Percentiles rank a stretch among this genome's conserved stretches.
Evolutionary conservation across 371 early-diverging fungal genomes (phyloP).

Genomic region (Mortierella sp.): DNA sequence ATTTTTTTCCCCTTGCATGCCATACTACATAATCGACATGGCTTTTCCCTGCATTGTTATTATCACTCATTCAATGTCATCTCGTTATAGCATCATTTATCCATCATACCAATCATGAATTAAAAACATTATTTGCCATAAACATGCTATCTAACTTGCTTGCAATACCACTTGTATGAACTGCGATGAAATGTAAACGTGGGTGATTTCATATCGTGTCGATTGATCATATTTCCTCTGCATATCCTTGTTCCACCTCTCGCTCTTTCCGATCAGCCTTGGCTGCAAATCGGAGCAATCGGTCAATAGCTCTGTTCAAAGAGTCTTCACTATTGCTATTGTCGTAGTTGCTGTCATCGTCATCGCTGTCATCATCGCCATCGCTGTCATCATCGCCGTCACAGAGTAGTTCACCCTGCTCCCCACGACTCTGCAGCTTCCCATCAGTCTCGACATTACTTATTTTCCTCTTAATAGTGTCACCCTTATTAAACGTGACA

Average conservation of each 20-base stretch:
- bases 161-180: background rate
- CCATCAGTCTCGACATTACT: background rate
- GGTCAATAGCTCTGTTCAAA: background rate
- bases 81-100: slow-evolving; percentile 2
- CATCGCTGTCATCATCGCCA: background rate
- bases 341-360: background rate
- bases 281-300: slow-evolving; percentile 2
- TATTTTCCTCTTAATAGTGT: background rate
- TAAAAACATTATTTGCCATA: slow-evolving; percentile 1
- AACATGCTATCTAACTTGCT: background rate
- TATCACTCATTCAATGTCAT: background rate
- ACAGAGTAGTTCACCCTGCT: too few species aligned
- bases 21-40: background rate
- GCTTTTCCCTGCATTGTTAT: slow-evolving; percentile 1
- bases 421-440: background rate
- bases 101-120: slow-evolving; percentile 7
- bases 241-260: background rate
- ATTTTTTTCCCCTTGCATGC: background rate
- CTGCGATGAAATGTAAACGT: too few species aligned
- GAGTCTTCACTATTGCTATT: background rate
- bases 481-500: too few species aligned
- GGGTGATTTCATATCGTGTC: too few species aligned
- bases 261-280: background rate
- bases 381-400: background rate
- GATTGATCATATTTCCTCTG: background rate